Base-by-base conservation (phyloP, 768 basidiomycete genomes). In the Boletus rufocinnamomeus region DNA sequence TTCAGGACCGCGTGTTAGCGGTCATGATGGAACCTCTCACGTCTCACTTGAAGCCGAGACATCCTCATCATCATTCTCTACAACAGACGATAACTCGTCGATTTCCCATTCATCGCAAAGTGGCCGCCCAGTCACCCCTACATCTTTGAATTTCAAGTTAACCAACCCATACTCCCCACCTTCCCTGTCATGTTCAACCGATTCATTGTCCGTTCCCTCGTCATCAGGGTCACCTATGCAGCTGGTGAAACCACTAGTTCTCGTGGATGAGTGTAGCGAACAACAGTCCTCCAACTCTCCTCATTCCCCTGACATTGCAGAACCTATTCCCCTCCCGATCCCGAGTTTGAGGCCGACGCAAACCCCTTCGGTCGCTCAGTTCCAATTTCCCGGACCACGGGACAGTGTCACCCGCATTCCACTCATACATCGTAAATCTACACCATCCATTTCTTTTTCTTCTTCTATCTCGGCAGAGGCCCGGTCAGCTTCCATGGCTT, bases 141-240 rank as follows among this genome's bases (percentile, higher is more conserved):
- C 72, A 17, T 73, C 63, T 28, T 64, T 67, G 63, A 68, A 66
- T 43, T 63, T 66, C 66, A 70, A 61, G 51, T 45, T 75, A 47
- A 63, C 57, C 37, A 65, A 64, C 53, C 61, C 64, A 35, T 64
- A 61, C 50, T 66, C 66, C n/a, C 76, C 80, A 44, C 83, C 84
- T 9, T 81, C 79, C 13, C 72, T 86, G 9, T 81, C 84, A 6
- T 82, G 83, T 6, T 85, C 84, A 6, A 78, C 80, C 0, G 87
- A 88, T 59, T 88, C 87, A 2, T 66, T 88, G 50, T 79, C 78
- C 11, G 81, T 84, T 14, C 82, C 81, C 3, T 78, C 82, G 3
- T 81, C 83, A 9, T 85, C 86, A 16, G 81, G 58, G 4, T 73
- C 72, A 37, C 72, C 73, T 6, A 58, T 69, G 21, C 63, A 62